Percentiles rank a stretch among this genome's conserved stretches.
These are phyloP conservation scores for Eucalyptus urophylla DNA, from an alignment of 345 rosid genomes.

Conservation along the genomic window DNA sequence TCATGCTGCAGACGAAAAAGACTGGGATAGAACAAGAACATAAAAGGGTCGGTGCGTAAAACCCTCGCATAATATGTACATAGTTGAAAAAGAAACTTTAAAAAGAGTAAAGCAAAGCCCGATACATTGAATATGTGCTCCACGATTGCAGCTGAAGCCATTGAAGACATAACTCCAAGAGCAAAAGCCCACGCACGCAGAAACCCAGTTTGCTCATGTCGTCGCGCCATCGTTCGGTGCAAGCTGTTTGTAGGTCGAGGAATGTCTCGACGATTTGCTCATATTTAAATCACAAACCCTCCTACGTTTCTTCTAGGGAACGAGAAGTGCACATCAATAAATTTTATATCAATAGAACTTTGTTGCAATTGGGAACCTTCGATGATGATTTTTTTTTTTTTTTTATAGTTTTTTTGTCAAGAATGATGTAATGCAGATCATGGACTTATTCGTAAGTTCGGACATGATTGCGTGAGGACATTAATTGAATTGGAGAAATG, in stretches of 20 bases:
- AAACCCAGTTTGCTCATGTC: background rate
- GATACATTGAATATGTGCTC: conserved; percentile 69
- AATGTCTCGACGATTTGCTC: background rate
- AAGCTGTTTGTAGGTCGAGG: background rate
- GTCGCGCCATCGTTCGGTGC: conserved; percentile 7
- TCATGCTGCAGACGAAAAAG: background rate
- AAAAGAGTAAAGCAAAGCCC: background rate
- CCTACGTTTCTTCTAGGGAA: background rate
- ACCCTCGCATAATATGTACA: too few species aligned
- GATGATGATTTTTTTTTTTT: background rate
- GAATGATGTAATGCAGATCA: background rate
- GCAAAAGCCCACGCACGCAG: conserved; percentile 3
- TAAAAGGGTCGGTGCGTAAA: background rate
- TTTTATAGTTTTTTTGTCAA: background rate
- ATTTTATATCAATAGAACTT: background rate
- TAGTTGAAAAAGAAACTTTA: background rate
- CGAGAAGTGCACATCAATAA: background rate
- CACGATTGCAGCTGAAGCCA: conserved; percentile 56
- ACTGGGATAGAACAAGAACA: background rate
- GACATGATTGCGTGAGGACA: background rate
- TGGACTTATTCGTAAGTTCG: background rate
- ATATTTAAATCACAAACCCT: background rate
- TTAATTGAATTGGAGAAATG: background rate
- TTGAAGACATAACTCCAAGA: conserved; percentile 13
- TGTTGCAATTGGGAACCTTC: background rate